Evolutionary conservation across 2,329 filamentous ascomycete species (phyloP), one percentile per base, ranked within the genome.

Genomic region (Lasiodiplodia gonubiensis): DNA sequence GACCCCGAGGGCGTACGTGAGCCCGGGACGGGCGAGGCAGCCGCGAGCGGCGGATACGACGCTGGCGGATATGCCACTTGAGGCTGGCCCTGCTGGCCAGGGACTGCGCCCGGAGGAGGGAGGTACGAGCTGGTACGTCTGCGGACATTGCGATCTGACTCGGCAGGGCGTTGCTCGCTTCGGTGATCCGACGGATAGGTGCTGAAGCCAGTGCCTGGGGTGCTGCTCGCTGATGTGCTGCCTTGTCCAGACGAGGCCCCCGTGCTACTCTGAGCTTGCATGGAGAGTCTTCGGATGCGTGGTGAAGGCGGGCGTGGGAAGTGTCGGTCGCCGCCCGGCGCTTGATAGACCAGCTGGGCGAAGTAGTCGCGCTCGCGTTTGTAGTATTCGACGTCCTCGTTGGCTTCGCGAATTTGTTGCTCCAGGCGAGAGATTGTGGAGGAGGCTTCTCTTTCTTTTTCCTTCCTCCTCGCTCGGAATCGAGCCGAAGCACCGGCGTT

Each of bases 401-500:
- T 81, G 68, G 92, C 79, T n/a, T 92, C 88, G 59, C 89, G 86
- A 65, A 90, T 84, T 70, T 90, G 86, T 64, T 86, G 84, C 74
- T 92, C 89, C 65, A 94, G 82, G 71, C 89, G 87, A 61, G 90
- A 84, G 70, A 94, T 89, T 60, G 86, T 89, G 66, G 86, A 84
- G 18, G 87, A 87, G 67, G 90, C 90, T 76, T 93, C 90, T 72
- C 87, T 87, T 76, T 94, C 92, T 76, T 91, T 90, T 74, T 93
- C 92, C 80, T 96, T 96, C 74, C 93, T 89, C 68, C 93, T 86
- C 74, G 89, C 88, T 66, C 93, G 87, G 71, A 96, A 95, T 68
- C 93, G 86, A 57, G 92, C 92, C 67, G 92, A 96, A 6, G 93
- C 93, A 57, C 91, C 91, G 49, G 93, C 93, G 74, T 97, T 97